These are phyloP conservation scores for Rhytidhysteron rufulum DNA, from an alignment of 2,329 filamentous ascomycete species.

Conservation along the genomic window DNA sequence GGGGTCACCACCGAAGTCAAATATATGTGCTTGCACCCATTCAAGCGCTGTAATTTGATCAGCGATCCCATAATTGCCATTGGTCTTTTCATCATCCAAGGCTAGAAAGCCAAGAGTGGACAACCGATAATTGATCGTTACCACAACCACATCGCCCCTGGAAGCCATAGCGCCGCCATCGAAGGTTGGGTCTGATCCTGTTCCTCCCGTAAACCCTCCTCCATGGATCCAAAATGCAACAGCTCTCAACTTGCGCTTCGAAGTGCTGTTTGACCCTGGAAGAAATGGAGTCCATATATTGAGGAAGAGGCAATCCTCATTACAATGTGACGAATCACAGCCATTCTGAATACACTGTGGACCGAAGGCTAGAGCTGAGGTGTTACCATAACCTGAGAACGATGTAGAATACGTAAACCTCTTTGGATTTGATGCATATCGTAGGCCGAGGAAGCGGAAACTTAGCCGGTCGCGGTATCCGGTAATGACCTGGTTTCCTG, in stretches of 20 bases:
- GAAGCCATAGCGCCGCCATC: conserved; percentile 46
- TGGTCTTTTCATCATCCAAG: conserved; percentile 39
- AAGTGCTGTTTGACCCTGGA: conserved; percentile 12
- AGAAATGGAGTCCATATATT: conserved; percentile 40
- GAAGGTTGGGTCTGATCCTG: conserved; percentile 42
- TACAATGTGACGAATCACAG: conserved; percentile 18
- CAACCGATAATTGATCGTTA: conserved; percentile 43
- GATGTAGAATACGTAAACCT: conserved; percentile 44
- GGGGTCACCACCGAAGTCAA: conserved; percentile 33
- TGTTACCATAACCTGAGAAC: conserved; percentile 29
- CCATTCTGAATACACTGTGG: conserved; percentile 39
- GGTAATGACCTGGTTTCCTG: conserved; percentile 11
- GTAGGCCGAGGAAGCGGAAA: conserved; percentile 51
- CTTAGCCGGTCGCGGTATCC: conserved; percentile 44
- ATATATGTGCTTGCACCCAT: conserved; percentile 44
- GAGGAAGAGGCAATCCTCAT: conserved; percentile 48
- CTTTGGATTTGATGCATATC: conserved; percentile 44
- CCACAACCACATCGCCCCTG: conserved; percentile 44
- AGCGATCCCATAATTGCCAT: conserved; percentile 49
- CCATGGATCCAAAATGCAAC: conserved; percentile 49
- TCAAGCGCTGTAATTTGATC: conserved; percentile 50
- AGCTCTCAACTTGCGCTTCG: conserved; percentile 34
- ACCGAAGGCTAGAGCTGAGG: conserved; percentile 36
- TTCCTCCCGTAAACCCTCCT: conserved; percentile 40
- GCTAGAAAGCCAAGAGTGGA: conserved; percentile 33